These are phyloP conservation scores for Meyerozyma smithsonii DNA, from an alignment of 1,139 yeast genomes.

Conservation along the genomic window DNA sequence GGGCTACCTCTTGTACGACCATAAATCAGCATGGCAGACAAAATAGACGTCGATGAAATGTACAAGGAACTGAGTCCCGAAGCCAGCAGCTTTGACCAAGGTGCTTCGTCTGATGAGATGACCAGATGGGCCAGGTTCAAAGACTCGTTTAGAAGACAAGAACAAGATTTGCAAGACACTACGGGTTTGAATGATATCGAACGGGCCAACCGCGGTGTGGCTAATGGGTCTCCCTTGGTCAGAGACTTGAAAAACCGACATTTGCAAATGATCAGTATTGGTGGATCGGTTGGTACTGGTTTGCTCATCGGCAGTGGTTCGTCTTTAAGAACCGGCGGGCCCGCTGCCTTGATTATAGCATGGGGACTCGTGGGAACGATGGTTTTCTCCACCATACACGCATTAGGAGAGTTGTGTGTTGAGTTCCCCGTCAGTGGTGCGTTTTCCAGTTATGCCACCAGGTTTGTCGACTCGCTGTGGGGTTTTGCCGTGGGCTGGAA, in stretches of 20 bases:
- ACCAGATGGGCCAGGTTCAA: background rate
- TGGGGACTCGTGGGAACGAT: conserved; percentile 64
- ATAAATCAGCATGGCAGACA: background rate
- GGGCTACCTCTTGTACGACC: background rate
- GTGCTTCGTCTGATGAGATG: background rate
- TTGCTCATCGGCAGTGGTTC: conserved; percentile 72
- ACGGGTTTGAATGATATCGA: conserved; percentile 25
- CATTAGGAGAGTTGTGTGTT: conserved; percentile 83
- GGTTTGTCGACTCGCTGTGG: conserved; percentile 71
- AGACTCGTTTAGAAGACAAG: background rate
- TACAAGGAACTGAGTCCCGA: background rate
- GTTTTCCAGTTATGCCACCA: conserved; percentile 64
- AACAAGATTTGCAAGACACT: conserved; percentile 7
- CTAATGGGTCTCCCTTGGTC: conserved; percentile 28
- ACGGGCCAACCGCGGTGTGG: conserved; percentile 23
- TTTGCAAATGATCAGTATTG: conserved; percentile 60
- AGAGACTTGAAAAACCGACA: conserved; percentile 46
- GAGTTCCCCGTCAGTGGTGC: conserved; percentile 79
- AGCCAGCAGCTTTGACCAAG: background rate
- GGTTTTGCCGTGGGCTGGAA: conserved; percentile 81
- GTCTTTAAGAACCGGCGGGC: conserved; percentile 69
- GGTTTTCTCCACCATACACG: conserved; percentile 72
- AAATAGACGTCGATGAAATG: background rate
- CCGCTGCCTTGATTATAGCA: conserved; percentile 70
- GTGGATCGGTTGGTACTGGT: conserved; percentile 67